A percentile compares a stretch with the other conserved stretches of the same genome.
Evolutionary conservation across 2,329 filamentous ascomycete genomes (phyloP).

Genomic region (Furcasterigmium sp.): DNA sequence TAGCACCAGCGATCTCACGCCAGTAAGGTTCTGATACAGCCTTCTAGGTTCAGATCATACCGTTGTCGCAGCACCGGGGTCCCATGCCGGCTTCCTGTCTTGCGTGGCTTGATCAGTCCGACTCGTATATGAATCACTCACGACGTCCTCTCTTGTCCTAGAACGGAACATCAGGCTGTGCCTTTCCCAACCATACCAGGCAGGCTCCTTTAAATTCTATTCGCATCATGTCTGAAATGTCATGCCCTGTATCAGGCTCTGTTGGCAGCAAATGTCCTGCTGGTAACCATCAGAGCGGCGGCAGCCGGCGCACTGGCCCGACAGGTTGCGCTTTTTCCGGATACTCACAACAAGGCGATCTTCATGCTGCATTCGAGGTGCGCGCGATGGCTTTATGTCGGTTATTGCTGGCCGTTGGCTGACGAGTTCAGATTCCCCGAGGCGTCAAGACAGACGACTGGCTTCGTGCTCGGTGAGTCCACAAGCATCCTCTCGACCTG

Average conservation of each 20-base stretch:
- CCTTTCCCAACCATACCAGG: neutral
- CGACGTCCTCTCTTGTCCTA: no score
- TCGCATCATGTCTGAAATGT: conserved; percentile 21
- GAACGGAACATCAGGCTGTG: no score
- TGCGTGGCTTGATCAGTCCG: no score
- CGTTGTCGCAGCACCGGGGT: no score
- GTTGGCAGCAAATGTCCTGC: conserved; percentile 18
- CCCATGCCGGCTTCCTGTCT: no score
- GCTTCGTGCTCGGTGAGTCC: conserved; percentile 32
- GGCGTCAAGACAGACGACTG: conserved; percentile 40
- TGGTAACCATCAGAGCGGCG: conserved; percentile 5
- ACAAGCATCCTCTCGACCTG: neutral
- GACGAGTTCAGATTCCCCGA: conserved; percentile 32
- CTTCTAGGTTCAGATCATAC: no score
- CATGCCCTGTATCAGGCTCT: conserved; percentile 25
- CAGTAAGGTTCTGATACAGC: no score
- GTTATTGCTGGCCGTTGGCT: conserved; percentile 4
- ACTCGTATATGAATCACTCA: no score
- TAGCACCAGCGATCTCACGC: no score
- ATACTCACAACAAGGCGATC: conserved; percentile 20
- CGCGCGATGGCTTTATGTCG: conserved; percentile 8
- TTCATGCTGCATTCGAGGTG: conserved; percentile 29
- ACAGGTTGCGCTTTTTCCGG: conserved; percentile 26
- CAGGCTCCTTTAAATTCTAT: conserved; percentile 5
- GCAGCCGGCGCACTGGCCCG: conserved; percentile 16